Percentiles rank a stretch among this genome's conserved stretches.
phyloP scores from a whole-genome alignment of 139 green algal genomes.

The Chlamydomonas schloesseri region DNA sequence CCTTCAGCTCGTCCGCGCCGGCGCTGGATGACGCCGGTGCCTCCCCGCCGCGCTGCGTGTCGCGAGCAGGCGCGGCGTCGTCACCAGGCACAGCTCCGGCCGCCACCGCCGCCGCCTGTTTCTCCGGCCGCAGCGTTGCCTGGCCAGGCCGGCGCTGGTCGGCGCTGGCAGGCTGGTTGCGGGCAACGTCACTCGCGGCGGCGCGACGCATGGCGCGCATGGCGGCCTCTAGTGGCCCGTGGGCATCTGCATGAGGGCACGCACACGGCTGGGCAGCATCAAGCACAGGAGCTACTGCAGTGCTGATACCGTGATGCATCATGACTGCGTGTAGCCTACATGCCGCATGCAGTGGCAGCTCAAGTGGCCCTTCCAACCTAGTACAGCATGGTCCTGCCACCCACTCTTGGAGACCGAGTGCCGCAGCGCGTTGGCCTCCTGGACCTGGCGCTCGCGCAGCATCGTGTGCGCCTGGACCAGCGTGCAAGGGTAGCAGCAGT shows the following conservation, averaged over 20 bases:
- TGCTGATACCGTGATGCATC: no score
- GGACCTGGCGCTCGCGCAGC: neutral
- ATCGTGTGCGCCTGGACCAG: conserved; percentile 14
- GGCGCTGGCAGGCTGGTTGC: no score
- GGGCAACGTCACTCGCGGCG: neutral
- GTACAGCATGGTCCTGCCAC: neutral
- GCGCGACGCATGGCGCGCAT: neutral
- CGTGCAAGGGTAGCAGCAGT: conserved; percentile 35
- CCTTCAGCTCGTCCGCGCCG: neutral
- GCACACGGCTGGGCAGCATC: no score
- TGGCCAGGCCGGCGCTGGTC: no score
- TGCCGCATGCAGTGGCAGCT: no score
- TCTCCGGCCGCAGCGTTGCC: neutral
- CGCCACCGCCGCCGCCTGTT: neutral
- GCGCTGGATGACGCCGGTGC: no score
- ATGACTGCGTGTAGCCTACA: no score
- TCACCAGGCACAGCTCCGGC: no score
- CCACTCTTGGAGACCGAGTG: neutral
- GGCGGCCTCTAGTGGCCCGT: neutral
- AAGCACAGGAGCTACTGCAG: no score
- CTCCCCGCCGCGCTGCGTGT: no score
- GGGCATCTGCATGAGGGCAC: neutral
- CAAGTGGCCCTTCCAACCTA: no score
- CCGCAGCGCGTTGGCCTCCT: neutral
- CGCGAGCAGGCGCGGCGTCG: no score